These are phyloP conservation scores for Lactarius pseudohatsudake DNA, from an alignment of 768 basidiomycete species.

Conservation along the genomic window DNA sequence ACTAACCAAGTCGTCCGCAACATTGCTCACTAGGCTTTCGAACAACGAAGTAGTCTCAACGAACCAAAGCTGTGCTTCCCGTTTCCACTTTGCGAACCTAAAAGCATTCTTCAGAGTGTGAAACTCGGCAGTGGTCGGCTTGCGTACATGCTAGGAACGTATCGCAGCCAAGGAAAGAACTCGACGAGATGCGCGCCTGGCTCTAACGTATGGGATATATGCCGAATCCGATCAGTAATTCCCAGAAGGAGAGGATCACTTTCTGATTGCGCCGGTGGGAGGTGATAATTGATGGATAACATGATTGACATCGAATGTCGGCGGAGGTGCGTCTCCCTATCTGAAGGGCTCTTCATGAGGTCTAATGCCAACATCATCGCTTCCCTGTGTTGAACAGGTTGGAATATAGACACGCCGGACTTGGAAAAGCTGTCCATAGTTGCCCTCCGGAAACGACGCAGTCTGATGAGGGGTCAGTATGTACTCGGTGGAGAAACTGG, in stretches of 20 bases:
- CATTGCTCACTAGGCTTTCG: too few species aligned
- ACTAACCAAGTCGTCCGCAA: too few species aligned
- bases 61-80: too few species aligned
- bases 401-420: slow-evolving; percentile 32
- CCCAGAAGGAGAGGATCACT: neutral
- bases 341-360: slow-evolving; percentile 33
- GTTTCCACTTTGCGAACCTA: too few species aligned
- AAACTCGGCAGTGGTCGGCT: neutral
- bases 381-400: slow-evolving; percentile 36
- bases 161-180: neutral
- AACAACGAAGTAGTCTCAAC: too few species aligned
- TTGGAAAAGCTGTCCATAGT: slow-evolving; percentile 31
- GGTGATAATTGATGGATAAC: slow-evolving; percentile 27
- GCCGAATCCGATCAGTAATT: neutral
- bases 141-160: neutral
- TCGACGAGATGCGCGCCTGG: neutral
- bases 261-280: slow-evolving; percentile 20
- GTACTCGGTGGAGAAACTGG: neutral
- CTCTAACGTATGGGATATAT: too few species aligned
- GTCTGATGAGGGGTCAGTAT: slow-evolving; percentile 7
- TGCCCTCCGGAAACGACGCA: slow-evolving; percentile 33
- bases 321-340: slow-evolving; percentile 32
- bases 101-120: too few species aligned
- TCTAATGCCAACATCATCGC: slow-evolving; percentile 35
- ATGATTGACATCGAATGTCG: slow-evolving; percentile 29